Evolutionary conservation across 805 yeast species (phyloP), one percentile per base, ranked within the genome.

Genomic region (Candida methanosorbosa): DNA sequence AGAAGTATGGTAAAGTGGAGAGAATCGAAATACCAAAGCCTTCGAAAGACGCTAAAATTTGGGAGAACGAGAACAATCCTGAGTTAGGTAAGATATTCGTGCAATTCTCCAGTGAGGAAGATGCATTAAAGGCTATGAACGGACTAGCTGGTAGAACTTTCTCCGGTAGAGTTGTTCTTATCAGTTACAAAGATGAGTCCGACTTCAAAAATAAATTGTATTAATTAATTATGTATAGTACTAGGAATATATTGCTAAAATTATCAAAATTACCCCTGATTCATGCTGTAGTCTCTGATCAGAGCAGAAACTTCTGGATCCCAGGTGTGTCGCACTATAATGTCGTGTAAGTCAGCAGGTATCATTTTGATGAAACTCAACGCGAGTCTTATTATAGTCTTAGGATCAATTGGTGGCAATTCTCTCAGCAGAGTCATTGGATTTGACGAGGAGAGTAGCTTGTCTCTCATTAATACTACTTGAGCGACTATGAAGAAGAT

Each of bases 401-500:
- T 72, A 12, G 88, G 83, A 35, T 80, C 75, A 37, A 87, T 59
- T 3, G 61, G 61, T 0, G 95, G 95, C 42, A 85, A 75, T 38
- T 75, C 81, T 35, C 94, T 62, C 33, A 87, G 56, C 15, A 82
- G 53, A 29, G 75, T 65, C 85, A 86, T 86, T 11, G 96, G 96
- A 42, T 69, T 80, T 19, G 54, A 57, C 8, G 80, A 66, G 13
- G 59, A 60, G 36, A 88, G 54, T n/a, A 87, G 59, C 21, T 67
- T 59, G 9, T 76, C 69, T 38, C 96, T 63, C 39, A 81, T 78
- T 28, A 80, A 63, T 4, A 83, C 75, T 17, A 87, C 59, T 52
- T 84, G 95, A 2, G 96, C 90, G 8, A 86, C 84, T 3, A 87
- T 75, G 44, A 86, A 81, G 26, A 88, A 62, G 20, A 88, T 71